Evolutionary conservation across 1,139 yeast species (phyloP).

Genomic region (Ogataea hybrid): DNA sequence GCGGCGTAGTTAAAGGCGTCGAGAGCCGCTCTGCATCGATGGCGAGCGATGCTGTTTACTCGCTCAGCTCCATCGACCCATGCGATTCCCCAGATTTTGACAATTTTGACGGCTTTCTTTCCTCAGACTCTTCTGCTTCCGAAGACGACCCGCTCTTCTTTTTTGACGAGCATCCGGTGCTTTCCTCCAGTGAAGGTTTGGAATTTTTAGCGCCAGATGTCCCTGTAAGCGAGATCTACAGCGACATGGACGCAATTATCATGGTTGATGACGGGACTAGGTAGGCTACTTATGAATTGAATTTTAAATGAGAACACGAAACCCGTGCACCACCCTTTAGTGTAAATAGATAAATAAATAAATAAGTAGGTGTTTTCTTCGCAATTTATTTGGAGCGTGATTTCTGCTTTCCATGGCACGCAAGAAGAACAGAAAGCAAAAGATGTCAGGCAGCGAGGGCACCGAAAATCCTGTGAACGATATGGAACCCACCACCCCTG

Average conservation of each 20-base stretch:
- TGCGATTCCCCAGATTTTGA: not conserved
- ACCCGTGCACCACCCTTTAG: not conserved
- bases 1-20: conserved; percentile 44
- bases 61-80: not conserved
- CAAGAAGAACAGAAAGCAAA: conserved; percentile 7
- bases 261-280: conserved; percentile 6
- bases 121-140: conserved; percentile 10
- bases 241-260: conserved; percentile 9
- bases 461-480: not conserved
- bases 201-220: conserved; percentile 13
- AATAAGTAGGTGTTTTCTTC: conserved; percentile 10
- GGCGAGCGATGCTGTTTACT: not conserved
- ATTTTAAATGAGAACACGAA: not conserved
- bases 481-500: not conserved
- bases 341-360: conserved; percentile 1
- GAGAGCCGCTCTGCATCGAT: not conserved
- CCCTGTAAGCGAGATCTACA: conserved; percentile 8
- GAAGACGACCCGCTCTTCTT: conserved; percentile 5
- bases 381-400: not conserved
- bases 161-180: conserved; percentile 13
- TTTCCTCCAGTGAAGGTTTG: conserved; percentile 15
- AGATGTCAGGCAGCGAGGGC: not conserved
- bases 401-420: not conserved
- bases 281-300: not conserved
- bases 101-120: conserved; percentile 1